A percentile compares a stretch with the other conserved stretches of the same genome.
These are phyloP conservation scores for Cordyceps pruinosa DNA, from an alignment of 2,329 filamentous ascomycete genomes.

Conservation along the genomic window DNA sequence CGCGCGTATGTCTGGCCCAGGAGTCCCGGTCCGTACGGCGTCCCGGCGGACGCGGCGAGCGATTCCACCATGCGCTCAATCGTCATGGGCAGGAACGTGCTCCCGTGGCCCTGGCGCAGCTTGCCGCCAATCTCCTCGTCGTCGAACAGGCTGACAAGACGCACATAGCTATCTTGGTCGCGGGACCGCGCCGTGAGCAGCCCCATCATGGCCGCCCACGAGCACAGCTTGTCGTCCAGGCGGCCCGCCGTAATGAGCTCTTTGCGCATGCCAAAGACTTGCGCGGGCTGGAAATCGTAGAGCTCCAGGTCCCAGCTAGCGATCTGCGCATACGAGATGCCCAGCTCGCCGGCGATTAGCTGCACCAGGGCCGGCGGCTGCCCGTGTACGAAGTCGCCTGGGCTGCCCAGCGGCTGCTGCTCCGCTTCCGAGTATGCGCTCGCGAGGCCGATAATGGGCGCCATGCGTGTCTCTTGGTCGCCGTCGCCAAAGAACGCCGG, in stretches of 20 bases:
- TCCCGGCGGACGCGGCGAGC: constrained; percentile 27
- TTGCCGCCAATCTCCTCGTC: constrained; percentile 92
- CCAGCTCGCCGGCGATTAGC: constrained; percentile 70
- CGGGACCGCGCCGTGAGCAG: constrained; percentile 62
- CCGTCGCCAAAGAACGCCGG: constrained; percentile 60
- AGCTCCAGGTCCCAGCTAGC: constrained; percentile 96
- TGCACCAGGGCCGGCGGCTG: constrained; percentile 82
- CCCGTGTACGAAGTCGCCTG: constrained; percentile 67
- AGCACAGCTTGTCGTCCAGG: constrained; percentile 96
- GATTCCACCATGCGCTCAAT: constrained; percentile 76
- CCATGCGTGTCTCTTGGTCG: constrained; percentile 87
- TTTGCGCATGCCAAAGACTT: constrained; percentile 75
- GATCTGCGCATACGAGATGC: constrained; percentile 68
- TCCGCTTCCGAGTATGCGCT: constrained; percentile 46
- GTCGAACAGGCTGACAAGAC: constrained; percentile 90
- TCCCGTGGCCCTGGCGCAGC: constrained; percentile 79
- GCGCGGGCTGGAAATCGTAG: constrained; percentile 81
- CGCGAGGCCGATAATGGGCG: constrained; percentile 91
- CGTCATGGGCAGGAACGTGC: constrained; percentile 77
- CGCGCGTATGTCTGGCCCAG: constrained; percentile 80
- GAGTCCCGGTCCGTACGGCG: constrained; percentile 48
- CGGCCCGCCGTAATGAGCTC: constrained; percentile 93
- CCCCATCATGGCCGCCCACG: constrained; percentile 80
- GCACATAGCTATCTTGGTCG: constrained; percentile 62
- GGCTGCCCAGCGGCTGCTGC: constrained; percentile 44